Percentiles rank a stretch among this genome's conserved stretches.
Evolutionary conservation across 192 early-diverging fungal species (phyloP).

Genomic region (Geranomyces michiganensis): DNA sequence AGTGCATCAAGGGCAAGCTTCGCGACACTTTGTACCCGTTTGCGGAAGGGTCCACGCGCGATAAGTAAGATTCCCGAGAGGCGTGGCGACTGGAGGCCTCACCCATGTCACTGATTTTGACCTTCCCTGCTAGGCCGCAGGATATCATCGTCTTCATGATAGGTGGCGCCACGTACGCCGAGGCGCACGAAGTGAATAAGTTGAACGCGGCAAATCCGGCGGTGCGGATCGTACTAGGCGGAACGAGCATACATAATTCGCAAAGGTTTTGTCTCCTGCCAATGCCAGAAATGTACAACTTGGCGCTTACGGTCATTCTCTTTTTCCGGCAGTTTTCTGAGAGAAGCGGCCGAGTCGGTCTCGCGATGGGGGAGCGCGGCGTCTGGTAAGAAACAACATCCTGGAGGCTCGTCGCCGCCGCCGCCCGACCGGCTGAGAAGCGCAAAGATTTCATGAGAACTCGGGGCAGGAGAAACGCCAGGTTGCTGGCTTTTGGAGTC

Average conservation of each 20-base stretch:
- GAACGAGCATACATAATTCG: constrained; percentile 86
- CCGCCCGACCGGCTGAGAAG: no score
- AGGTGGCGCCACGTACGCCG: constrained; percentile 94
- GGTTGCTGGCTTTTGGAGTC: no score
- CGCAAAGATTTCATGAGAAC: no score
- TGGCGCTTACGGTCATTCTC: no score
- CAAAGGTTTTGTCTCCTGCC: constrained; percentile 50
- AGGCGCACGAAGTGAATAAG: constrained; percentile 83
- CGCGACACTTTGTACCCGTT: constrained; percentile 80
- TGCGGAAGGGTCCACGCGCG: constrained; percentile 61
- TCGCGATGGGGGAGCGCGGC: constrained; percentile 28
- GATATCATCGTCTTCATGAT: constrained; percentile 96
- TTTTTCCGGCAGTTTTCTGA: constrained; percentile 39
- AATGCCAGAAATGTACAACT: constrained; percentile 1
- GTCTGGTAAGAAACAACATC: not conserved
- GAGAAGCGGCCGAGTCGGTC: constrained; percentile 47
- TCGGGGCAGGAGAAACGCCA: no score
- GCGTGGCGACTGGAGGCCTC: not conserved
- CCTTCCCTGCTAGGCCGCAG: constrained; percentile 65
- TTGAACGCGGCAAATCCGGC: constrained; percentile 80
- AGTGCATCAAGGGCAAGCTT: constrained; percentile 77
- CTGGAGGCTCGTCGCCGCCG: constrained; percentile 13
- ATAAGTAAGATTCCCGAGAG: constrained; percentile 45
- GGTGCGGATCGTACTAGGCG: constrained; percentile 85
- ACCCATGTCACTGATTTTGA: not conserved